Evolutionary conservation across 257 asterid species (phyloP).

Genomic region (Nicotiana knightiana): DNA sequence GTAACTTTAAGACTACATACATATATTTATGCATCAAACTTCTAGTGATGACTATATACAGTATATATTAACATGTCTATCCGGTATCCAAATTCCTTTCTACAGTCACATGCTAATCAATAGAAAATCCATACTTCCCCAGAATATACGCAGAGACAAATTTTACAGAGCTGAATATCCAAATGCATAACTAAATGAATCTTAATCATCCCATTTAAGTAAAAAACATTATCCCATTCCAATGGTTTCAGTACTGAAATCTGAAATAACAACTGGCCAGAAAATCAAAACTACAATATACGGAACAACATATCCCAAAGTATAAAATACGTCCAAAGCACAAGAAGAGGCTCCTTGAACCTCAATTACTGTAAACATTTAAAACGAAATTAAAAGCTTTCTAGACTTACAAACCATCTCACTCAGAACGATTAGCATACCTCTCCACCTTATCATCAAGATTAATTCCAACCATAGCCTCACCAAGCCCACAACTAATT

Average conservation of each 20-base stretch:
- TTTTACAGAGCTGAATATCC: background rate
- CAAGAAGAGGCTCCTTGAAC: conserved; percentile 2
- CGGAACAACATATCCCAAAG: background rate
- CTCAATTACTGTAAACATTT: background rate
- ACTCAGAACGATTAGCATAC: conserved; percentile 76
- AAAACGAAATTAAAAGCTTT: background rate
- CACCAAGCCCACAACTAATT: conserved; percentile 77
- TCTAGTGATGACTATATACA: too few species aligned
- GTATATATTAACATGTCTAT: too few species aligned
- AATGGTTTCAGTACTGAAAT: background rate
- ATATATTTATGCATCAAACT: background rate
- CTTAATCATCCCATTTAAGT: background rate
- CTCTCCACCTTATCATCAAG: conserved; percentile 84
- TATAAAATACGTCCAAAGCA: background rate
- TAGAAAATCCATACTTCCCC: background rate
- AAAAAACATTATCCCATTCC: background rate
- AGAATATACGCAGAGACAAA: background rate
- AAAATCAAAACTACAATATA: background rate
- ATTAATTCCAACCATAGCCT: conserved; percentile 84
- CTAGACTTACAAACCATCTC: conserved; percentile 9
- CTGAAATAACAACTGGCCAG: background rate
- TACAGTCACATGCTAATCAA: background rate
- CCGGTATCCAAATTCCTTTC: conserved; percentile 20
- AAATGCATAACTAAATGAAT: conserved; percentile 4
- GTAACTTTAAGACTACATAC: background rate